Conservation (phyloP, 768 basidiomycete genomes). For the Boletus subcaerulescens region DNA sequence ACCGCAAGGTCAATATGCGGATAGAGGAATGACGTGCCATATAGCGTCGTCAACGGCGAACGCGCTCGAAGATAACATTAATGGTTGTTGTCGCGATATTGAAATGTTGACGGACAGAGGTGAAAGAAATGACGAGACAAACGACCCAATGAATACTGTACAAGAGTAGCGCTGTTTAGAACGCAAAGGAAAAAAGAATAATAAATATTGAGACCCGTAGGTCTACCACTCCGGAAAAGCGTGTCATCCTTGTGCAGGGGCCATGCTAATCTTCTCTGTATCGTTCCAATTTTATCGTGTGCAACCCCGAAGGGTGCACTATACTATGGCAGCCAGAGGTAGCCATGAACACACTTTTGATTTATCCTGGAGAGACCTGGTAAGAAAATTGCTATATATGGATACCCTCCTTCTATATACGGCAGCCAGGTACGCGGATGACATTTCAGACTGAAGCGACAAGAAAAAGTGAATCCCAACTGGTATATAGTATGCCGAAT, state of each 20-base stretch:
- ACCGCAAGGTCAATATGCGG: too few species aligned
- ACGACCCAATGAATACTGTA: too few species aligned
- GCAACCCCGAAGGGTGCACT: slow-evolving; percentile 86
- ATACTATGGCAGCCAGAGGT: fast-evolving
- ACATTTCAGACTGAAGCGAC: too few species aligned
- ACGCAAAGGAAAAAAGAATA: slow-evolving; percentile 12
- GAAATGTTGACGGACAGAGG: too few species aligned
- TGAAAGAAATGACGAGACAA: too few species aligned
- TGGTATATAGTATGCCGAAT: slow-evolving; percentile 15
- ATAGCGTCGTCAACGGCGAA: too few species aligned
- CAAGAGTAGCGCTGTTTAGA: too few species aligned
- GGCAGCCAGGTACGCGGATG: too few species aligned
- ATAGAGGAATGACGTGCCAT: too few species aligned
- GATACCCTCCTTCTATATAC: neutral
- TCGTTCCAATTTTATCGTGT: slow-evolving; percentile 99
- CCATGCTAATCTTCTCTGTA: slow-evolving; percentile 99
- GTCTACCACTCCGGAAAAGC: slow-evolving; percentile 90
- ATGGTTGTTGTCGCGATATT: too few species aligned
- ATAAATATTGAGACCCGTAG: slow-evolving; percentile 44
- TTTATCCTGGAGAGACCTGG: slow-evolving; percentile 19
- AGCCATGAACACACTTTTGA: slow-evolving; percentile 11
- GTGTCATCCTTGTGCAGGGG: slow-evolving; percentile 99
- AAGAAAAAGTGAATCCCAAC: neutral
- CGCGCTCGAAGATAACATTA: too few species aligned
- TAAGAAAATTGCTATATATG: neutral